phyloP scores from a whole-genome alignment of 164 flowering plant genomes.

The Nymphaea colorata region DNA sequence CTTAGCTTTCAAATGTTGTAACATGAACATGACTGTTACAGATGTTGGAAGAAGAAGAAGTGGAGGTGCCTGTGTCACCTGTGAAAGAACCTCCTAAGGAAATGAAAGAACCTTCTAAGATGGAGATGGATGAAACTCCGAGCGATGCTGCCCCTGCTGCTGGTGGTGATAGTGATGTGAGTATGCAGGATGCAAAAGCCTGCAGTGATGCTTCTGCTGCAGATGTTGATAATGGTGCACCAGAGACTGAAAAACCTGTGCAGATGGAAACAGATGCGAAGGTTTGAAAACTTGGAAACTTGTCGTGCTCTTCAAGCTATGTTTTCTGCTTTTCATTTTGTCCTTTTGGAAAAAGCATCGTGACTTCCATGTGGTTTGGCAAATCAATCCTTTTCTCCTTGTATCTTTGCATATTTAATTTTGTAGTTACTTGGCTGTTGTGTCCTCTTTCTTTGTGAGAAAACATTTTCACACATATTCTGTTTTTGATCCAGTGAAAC shows the following conservation, averaged over 20 bases:
- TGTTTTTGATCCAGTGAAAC: too few species aligned
- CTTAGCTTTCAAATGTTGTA: too few species aligned
- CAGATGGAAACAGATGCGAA: constrained; percentile 84
- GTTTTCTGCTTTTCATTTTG: too few species aligned
- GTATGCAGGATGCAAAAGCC: constrained; percentile 66
- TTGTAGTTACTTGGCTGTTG: too few species aligned
- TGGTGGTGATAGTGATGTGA: constrained; percentile 40
- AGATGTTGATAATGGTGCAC: constrained; percentile 55
- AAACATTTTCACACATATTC: too few species aligned
- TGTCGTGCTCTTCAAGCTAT: too few species aligned
- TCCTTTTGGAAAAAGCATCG: too few species aligned
- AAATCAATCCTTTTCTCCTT: too few species aligned
- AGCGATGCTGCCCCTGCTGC: constrained; percentile 27
- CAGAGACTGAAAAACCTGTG: constrained; percentile 60
- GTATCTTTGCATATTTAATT: too few species aligned
- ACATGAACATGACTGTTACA: constrained; percentile 7
- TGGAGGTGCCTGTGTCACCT: constrained; percentile 52
- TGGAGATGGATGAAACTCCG: constrained; percentile 70
- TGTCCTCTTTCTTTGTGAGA: too few species aligned
- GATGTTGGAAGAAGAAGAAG: constrained; percentile 82
- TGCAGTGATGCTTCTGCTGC: constrained; percentile 21
- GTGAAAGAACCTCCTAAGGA: constrained; percentile 31
- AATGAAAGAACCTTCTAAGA: constrained; percentile 40
- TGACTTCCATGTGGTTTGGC: too few species aligned
- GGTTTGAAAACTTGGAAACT: constrained; percentile 22